These are phyloP conservation scores for Tremellales sp. DNA, from an alignment of 1,284 basidiomycete genomes.

Conservation along the genomic window DNA sequence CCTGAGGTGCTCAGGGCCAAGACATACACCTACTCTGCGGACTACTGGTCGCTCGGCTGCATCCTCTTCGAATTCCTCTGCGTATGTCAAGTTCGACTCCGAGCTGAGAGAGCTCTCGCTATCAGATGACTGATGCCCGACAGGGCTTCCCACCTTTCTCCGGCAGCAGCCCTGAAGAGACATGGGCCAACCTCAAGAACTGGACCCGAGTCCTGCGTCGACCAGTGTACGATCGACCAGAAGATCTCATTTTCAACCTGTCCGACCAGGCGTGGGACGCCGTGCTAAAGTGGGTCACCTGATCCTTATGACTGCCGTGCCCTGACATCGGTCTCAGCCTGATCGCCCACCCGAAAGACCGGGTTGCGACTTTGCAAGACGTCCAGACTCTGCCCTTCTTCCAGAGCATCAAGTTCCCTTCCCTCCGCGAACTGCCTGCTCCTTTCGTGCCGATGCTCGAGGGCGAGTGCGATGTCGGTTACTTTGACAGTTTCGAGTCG, in stretches of 20 bases:
- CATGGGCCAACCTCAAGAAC: constrained; percentile 98
- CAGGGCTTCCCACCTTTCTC: constrained; percentile 94
- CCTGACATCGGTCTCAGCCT: constrained; percentile 52
- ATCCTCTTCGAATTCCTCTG: constrained; percentile 96
- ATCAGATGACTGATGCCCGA: too few species aligned
- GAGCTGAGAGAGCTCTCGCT: constrained; percentile 6
- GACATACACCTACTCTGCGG: constrained; percentile 91
- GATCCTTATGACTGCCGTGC: not conserved
- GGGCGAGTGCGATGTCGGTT: constrained; percentile 91
- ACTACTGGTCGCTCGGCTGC: constrained; percentile 98
- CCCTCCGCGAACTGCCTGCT: constrained; percentile 71
- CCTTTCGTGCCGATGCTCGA: constrained; percentile 96
- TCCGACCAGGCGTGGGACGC: constrained; percentile 92
- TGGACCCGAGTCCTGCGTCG: constrained; percentile 88
- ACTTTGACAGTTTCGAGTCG: constrained; percentile 95
- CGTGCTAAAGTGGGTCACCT: constrained; percentile 65
- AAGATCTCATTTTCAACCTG: constrained; percentile 97
- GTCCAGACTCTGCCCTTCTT: constrained; percentile 85
- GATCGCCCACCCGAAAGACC: constrained; percentile 70
- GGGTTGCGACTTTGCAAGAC: constrained; percentile 70
- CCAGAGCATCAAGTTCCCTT: constrained; percentile 66
- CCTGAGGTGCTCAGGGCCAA: constrained; percentile 88
- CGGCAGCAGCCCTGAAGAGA: constrained; percentile 92
- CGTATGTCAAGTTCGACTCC: constrained; percentile 36
- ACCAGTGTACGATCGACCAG: constrained; percentile 91